A percentile compares a stretch with the other conserved stretches of the same genome.
Conservation (phyloP, 164 flowering plant genomes). For the Malania oleifera region DNA sequence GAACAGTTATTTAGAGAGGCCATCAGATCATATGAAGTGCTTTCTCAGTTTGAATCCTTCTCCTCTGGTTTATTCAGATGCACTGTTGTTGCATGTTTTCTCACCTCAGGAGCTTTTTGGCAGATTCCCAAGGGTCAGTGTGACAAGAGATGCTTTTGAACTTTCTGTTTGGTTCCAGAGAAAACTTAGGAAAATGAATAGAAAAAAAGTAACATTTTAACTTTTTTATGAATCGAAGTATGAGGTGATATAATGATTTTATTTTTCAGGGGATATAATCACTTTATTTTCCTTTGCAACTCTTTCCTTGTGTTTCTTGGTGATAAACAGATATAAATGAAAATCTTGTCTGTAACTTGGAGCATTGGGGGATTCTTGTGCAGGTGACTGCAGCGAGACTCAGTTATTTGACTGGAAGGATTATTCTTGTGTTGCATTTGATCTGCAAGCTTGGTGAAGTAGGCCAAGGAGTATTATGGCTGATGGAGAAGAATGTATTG, state of each 20-base stretch:
- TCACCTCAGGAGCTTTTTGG: neutral
- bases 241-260: neutral
- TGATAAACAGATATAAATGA: neutral
- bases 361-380: slow-evolving; percentile 4
- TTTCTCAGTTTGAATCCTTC: neutral
- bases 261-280: neutral
- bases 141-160: neutral
- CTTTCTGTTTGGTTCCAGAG: too few relatives aligned
- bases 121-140: neutral
- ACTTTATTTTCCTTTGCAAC: neutral
- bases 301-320: neutral
- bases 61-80: neutral
- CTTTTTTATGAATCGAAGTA: neutral
- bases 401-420: neutral
- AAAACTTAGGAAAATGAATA: neutral
- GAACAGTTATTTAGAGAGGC: neutral
- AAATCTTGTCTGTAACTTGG: slow-evolving; percentile 1
- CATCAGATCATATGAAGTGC: neutral
- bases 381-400: slow-evolving; percentile 7
- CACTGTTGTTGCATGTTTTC: neutral
- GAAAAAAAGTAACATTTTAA: neutral
- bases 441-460: neutral
- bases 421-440: neutral
- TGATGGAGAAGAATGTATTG: slow-evolving; percentile 32
- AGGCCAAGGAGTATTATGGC: slow-evolving; percentile 27